These are phyloP conservation scores for Vitis rupestris DNA, from an alignment of 164 flowering plant genomes.

Conservation along the genomic window DNA sequence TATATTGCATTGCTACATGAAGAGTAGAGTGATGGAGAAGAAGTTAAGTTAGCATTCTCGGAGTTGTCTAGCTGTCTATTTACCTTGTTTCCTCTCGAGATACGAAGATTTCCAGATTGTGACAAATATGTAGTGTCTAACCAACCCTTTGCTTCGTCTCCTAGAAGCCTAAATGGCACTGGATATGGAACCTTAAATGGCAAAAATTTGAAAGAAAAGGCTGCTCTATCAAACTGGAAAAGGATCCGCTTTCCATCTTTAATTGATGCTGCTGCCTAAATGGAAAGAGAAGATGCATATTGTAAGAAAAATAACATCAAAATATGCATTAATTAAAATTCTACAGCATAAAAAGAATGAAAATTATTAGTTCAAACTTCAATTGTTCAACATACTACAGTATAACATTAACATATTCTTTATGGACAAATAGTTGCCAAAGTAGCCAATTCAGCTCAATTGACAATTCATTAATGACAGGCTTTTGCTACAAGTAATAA, in stretches of 20 bases:
- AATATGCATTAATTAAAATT: no score
- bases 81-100: constrained; percentile 97
- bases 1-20: no score
- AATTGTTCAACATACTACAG: no score
- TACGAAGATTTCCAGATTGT: constrained; percentile 77
- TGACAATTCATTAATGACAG: no score
- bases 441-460: no score
- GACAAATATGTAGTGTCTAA: constrained; percentile 91
- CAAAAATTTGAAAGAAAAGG: constrained; percentile 87
- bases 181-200: constrained; percentile 99
- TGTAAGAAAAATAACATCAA: background rate
- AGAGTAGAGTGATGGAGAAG: no score
- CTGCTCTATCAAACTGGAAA: constrained; percentile 85
- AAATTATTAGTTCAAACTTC: no score
- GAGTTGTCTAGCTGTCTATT: background rate
- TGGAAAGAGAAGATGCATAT: background rate
- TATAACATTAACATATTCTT: no score
- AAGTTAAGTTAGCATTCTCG: background rate
- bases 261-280: constrained; percentile 79
- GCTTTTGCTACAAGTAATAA: no score
- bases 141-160: constrained; percentile 99
- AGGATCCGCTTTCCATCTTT: constrained; percentile 81
- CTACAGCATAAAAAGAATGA: no score
- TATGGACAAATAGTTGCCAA: no score
- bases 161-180: constrained; percentile 92